Evolutionary conservation across 2,329 filamentous ascomycete species (phyloP).

Genomic region (Alternaria angustiovoidea): DNA sequence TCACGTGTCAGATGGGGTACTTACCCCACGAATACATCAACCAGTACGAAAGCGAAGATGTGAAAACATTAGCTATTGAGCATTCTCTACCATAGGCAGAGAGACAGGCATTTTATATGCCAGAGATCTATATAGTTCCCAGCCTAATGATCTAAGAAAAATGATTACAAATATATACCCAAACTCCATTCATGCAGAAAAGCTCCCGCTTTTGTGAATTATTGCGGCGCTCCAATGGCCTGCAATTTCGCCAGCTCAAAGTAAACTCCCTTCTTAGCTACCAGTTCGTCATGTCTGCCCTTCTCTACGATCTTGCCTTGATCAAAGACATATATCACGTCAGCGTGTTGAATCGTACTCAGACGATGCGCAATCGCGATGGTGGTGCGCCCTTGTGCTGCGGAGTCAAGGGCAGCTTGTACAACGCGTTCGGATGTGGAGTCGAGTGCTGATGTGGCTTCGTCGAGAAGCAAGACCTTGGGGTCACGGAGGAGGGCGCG

Average conservation of each 20-base stretch:
- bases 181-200: neutral
- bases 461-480: slow-evolving; percentile 71
- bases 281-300: slow-evolving; percentile 75
- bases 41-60: neutral
- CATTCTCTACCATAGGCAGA: neutral
- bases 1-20: slow-evolving; percentile 1
- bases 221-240: slow-evolving; percentile 47
- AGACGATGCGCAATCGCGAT: slow-evolving; percentile 94
- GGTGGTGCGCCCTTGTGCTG: slow-evolving; percentile 86
- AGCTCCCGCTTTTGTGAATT: neutral
- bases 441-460: slow-evolving; percentile 51
- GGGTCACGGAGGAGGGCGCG: slow-evolving; percentile 91
- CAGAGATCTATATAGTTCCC: neutral
- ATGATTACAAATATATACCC: slow-evolving; percentile 11
- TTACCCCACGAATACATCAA: neutral
- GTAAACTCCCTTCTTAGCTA: slow-evolving; percentile 53
- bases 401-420: slow-evolving; percentile 80
- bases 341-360: slow-evolving; percentile 92
- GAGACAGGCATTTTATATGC: slow-evolving; percentile 1
- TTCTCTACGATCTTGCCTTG: slow-evolving; percentile 84
- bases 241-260: slow-evolving; percentile 48
- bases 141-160: slow-evolving; percentile 3
- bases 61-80: neutral
- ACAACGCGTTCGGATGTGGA: slow-evolving; percentile 72
- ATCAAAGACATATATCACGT: slow-evolving; percentile 97